phyloP scores from a whole-genome alignment of 2,329 filamentous ascomycete species.

The Venturiaceae sp. region DNA sequence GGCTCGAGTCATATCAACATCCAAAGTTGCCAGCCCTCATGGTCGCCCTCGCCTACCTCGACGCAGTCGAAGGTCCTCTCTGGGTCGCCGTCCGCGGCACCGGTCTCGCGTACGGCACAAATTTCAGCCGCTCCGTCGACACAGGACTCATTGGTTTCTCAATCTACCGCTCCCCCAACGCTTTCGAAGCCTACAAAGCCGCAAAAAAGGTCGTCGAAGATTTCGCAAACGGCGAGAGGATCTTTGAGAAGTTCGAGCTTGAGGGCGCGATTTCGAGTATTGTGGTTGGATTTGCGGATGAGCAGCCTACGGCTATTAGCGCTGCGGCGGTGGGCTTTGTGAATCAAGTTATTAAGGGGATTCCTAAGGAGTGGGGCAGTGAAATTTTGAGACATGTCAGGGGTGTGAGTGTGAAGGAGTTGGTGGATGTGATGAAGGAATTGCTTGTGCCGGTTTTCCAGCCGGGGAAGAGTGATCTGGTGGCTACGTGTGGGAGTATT shows the following conservation, averaged over 20 bases:
- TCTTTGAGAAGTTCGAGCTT: constrained; percentile 71
- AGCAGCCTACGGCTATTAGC: constrained; percentile 73
- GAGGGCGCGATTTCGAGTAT: constrained; percentile 88
- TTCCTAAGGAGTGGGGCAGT: constrained; percentile 69
- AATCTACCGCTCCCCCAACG: constrained; percentile 84
- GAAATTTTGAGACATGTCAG: constrained; percentile 69
- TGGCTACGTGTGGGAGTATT: constrained; percentile 78
- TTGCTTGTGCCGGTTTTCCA: constrained; percentile 73
- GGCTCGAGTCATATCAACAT: constrained; percentile 66
- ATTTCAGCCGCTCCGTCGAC: constrained; percentile 68
- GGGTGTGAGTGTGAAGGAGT: constrained; percentile 64
- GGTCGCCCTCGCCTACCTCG: constrained; percentile 84
- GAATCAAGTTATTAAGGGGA: constrained; percentile 64
- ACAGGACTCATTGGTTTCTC: constrained; percentile 73
- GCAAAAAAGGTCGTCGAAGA: constrained; percentile 65
- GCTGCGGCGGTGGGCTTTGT: constrained; percentile 80
- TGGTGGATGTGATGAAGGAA: constrained; percentile 63
- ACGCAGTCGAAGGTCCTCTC: constrained; percentile 85
- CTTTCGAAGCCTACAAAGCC: constrained; percentile 73
- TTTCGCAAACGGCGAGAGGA: constrained; percentile 60
- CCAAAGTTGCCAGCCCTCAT: constrained; percentile 73
- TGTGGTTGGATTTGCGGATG: constrained; percentile 76
- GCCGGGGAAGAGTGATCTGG: constrained; percentile 69
- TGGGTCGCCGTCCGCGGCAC: constrained; percentile 91
- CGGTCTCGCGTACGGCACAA: constrained; percentile 83